These are phyloP conservation scores for Rhytidhysteron rufulum DNA, from an alignment of 2,329 filamentous ascomycete genomes.

Conservation along the genomic window DNA sequence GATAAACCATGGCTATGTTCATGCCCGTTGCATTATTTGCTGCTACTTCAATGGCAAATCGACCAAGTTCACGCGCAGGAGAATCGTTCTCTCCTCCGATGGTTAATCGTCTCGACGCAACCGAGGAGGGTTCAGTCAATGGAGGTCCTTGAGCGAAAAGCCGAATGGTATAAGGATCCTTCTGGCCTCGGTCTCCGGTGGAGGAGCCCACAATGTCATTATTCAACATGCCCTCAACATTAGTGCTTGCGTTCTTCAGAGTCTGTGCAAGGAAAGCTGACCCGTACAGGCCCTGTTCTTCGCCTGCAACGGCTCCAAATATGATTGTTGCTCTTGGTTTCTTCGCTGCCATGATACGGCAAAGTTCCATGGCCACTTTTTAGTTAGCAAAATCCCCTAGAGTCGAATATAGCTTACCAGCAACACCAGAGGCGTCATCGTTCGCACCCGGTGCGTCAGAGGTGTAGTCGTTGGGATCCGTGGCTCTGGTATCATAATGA, in stretches of 20 bases:
- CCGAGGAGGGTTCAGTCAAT: constrained; percentile 39
- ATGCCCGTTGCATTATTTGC: constrained; percentile 51
- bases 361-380: constrained; percentile 52
- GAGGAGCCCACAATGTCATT: constrained; percentile 56
- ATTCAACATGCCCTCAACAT: constrained; percentile 57
- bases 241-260: constrained; percentile 48
- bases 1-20: constrained; percentile 55
- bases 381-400: constrained; percentile 6
- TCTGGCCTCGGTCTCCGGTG: constrained; percentile 43
- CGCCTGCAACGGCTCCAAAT: constrained; percentile 55
- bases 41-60: constrained; percentile 54
- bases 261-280: constrained; percentile 51
- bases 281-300: constrained; percentile 56
- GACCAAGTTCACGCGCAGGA: constrained; percentile 52
- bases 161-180: constrained; percentile 51
- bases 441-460: constrained; percentile 55
- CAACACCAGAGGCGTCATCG: constrained; percentile 55
- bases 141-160: constrained; percentile 52
- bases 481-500: constrained; percentile 53
- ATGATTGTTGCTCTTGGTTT: constrained; percentile 52
- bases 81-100: constrained; percentile 51
- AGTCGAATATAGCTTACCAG: constrained; percentile 25
- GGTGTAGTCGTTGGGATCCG: constrained; percentile 49
- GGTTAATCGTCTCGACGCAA: constrained; percentile 37
- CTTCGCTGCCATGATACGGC: constrained; percentile 48